Evolutionary conservation across 2,329 filamentous ascomycete species (phyloP), one percentile per base, ranked within the genome.

Genomic region (Trichoderma atrobrunneum): DNA sequence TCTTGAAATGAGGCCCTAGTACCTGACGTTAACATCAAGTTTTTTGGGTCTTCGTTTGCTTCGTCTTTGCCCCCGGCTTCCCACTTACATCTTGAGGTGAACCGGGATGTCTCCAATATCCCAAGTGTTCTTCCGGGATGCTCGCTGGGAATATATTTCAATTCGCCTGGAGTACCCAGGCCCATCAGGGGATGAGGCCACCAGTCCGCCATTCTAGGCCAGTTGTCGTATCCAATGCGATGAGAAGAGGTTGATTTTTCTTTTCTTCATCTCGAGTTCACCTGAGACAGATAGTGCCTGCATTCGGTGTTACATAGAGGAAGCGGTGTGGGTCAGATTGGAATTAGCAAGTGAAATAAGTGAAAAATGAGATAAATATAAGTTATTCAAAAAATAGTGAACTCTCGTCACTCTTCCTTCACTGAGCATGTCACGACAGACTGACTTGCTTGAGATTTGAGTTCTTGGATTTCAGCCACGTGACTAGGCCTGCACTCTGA

Each of bases 121-220:
- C 81, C 81, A 21, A 76, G 73, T 14, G 76, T 73, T 34, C 75
- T 65, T 30, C 73, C 74, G 16, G 76, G 72, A 70, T 76, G 68
- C 16, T 78, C 72, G 26, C 74, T 32, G 32, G 79, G 75, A 28
- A 78, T 71, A 74, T 82, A 82, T 70, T 77, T 78, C 64, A 82
- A 70, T 62, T 75, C 73, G 36, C 81, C 81, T 70, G 80, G 76
- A 66, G 80, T 76, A 69, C 81, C 81, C 65, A 80, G 76, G 43
- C 76, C 73, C 16, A 80, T 78, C 76, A 80, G 80, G 39, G 76
- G 74, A 51, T 80, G 74, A 64, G 77, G 77, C 73, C 77, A 76
- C 39, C 74, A 73, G 68, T 83, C 80, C 82, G 80, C 80, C 81
- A 83, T 83, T 79, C 77, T 77, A 78, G 69, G 77, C 76, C 64